These are phyloP conservation scores for Durotheca rogersii DNA, from an alignment of 495 filamentous ascomycete genomes.

Conservation along the genomic window DNA sequence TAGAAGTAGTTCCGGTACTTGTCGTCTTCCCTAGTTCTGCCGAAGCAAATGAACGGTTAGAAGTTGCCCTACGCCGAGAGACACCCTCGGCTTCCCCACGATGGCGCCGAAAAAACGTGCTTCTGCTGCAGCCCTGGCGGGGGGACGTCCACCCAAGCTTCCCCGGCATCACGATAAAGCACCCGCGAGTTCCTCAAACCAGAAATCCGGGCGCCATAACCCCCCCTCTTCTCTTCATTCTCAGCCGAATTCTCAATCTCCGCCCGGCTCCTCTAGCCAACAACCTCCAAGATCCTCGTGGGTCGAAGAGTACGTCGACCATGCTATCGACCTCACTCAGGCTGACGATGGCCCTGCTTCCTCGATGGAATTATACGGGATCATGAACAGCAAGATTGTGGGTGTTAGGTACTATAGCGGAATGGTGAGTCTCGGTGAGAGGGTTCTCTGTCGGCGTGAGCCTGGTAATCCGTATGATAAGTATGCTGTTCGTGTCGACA, in stretches of 20 bases:
- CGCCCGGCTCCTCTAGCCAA: slow-evolving; percentile 15
- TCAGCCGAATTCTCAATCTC: slow-evolving; percentile 13
- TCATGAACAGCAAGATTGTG: slow-evolving; percentile 66
- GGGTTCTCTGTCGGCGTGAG: slow-evolving; percentile 67
- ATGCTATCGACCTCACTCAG: slow-evolving; percentile 52
- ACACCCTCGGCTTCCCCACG: not conserved
- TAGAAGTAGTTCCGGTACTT: too few species aligned
- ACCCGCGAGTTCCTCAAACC: slow-evolving; percentile 10
- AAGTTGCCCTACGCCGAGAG: not conserved
- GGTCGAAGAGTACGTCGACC: slow-evolving; percentile 48
- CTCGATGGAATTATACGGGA: slow-evolving; percentile 34
- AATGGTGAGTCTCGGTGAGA: slow-evolving; percentile 68
- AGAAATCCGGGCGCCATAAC: slow-evolving; percentile 6
- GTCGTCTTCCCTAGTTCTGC: too few species aligned
- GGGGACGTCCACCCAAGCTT: slow-evolving; percentile 14
- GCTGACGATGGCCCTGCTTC: slow-evolving; percentile 44
- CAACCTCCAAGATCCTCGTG: slow-evolving; percentile 13
- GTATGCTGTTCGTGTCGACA: slow-evolving; percentile 79
- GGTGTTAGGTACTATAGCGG: slow-evolving; percentile 79
- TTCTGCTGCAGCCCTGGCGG: not conserved
- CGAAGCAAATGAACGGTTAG: not conserved
- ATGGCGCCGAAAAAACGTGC: slow-evolving; percentile 19
- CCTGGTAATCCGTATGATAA: slow-evolving; percentile 70
- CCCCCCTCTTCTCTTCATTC: slow-evolving; percentile 14
- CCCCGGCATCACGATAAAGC: slow-evolving; percentile 28